Evolutionary conservation across 495 filamentous ascomycete species (phyloP), one percentile per base, ranked within the genome.

Genomic region (Aspergillus hancockii): DNA sequence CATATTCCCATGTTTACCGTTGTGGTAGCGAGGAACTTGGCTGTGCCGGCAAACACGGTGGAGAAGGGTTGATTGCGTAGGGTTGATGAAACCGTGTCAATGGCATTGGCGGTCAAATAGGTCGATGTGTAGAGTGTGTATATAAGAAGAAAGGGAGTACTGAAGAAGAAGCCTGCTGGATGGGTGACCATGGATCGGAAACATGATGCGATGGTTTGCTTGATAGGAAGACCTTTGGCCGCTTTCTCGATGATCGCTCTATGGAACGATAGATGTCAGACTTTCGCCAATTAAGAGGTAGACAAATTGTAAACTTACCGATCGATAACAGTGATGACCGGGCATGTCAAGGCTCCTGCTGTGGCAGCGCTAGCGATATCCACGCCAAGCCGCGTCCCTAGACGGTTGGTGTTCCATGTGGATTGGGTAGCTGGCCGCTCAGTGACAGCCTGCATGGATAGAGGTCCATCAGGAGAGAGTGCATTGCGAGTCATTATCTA

Each of bases 201-300:
- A 36, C 88, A 89, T 62, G 72, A 68, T 55, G 79, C 81, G 64
- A 96, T 76, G 49, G 90, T 93, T 49, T 75, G 69, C 49, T 73
- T 72, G 58, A 97, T 86, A n/a, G 88, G 81, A 61, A 82, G 81
- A 55, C 87, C 84, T 63, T 92, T 93, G 43, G 91, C 92, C 16
- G 93, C 90, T 77, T 97, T 96, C 75, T 97, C 92, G 74, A 97
- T 96, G 66, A 98, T 96, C 12, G 87, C 90, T 54, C 91, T 97
- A 31, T 28, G 8, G 65, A 28, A 52, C 16, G 36, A 25, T 36
- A 14, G 28, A 52, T 9, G 56, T 66, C 43, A 68, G 36, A 9
- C 4, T 49, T 22, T 25, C 4, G 21, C 13, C 30, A 16, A 50
- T 8, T 13, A 13, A 3, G 1, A 18, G 18, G 22, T 1, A 56